Base-by-base conservation (phyloP, 225 moss, liverwort and hornwort genomes). In the Physcomitrellopsis africana region DNA sequence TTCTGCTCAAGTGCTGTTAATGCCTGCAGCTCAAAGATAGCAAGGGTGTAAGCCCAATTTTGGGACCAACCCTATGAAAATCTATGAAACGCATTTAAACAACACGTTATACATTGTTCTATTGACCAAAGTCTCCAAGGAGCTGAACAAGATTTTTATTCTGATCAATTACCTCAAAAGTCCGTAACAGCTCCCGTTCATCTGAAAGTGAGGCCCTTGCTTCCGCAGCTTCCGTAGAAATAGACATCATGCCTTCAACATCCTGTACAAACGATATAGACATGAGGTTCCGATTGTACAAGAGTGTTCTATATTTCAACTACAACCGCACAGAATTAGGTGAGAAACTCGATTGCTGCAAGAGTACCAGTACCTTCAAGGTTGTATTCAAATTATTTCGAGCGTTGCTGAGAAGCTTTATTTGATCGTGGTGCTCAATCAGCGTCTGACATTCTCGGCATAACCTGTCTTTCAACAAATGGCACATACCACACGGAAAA, bases 181-280 rank as follows among this genome's bases (percentile, higher is more conserved):
- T 99, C 54, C 93, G 87, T 69, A 99, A 85, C 52, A 99, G 62
- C 78, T 99, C 99, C 71, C 91, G 82, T 66, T 99, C 99, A 85
- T 99, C 95, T 75, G 86, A 90, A 62, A 99, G 88, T 58, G 95
- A 95, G 46, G 90, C 88, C 73, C 93, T 85, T 75, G 99, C 99
- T 87, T 93, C 99, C 71, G 91, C 89, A 67, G 95, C 99, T 86
- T 99, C 99, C 63, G 93, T 92, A 70, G 95, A 95, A 76, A 99
- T 99, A 70, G 95, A 99, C 99, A 99, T 99, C 99, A 99, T 99
- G 79, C 99, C 99, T 81, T 99, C 93, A 45, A 95, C 92, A 86
- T 99, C 99, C 93, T 99, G 89, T 42, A 81, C 72, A 32, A 64
- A 71, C 29, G 15, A 51, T 65, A 44, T 9, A 54, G 58, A 26